These are phyloP conservation scores for Microascus cirrosus DNA, from an alignment of 2,329 filamentous ascomycete genomes.

Conservation along the genomic window DNA sequence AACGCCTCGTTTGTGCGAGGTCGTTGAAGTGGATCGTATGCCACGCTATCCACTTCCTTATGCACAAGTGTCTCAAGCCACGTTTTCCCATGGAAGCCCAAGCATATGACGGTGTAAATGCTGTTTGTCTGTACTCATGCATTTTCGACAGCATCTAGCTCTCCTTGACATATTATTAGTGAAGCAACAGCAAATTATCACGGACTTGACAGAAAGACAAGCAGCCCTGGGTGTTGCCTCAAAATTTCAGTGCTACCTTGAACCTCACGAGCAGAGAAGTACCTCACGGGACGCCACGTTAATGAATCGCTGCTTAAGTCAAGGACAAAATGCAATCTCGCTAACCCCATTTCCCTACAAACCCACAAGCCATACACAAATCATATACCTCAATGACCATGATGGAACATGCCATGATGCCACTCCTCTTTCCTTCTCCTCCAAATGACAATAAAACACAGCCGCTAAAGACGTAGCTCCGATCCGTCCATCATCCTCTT, in stretches of 20 bases:
- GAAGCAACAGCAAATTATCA: too few species aligned
- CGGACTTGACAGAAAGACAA: too few species aligned
- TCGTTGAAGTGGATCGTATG: not conserved
- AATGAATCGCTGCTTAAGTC: not conserved
- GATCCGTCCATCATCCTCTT: not conserved
- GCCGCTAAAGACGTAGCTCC: not conserved
- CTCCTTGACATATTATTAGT: too few species aligned
- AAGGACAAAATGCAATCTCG: not conserved
- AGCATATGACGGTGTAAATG: not conserved
- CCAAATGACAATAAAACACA: not conserved
- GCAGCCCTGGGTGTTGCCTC: too few species aligned
- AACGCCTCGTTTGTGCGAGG: not conserved
- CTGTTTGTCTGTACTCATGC: too few species aligned
- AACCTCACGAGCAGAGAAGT: not conserved
- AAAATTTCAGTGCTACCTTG: too few species aligned
- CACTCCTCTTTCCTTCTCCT: not conserved
- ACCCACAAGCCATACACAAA: slow-evolving; percentile 6
- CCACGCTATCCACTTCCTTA: not conserved
- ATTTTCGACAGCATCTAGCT: too few species aligned
- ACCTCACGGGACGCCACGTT: not conserved
- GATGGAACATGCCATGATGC: not conserved
- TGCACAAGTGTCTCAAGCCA: not conserved
- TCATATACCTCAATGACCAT: not conserved
- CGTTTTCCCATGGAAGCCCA: not conserved
- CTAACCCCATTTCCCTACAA: slow-evolving; percentile 5